These are phyloP conservation scores for Lojkania enalia DNA, from an alignment of 2,329 filamentous ascomycete genomes.

Conservation along the genomic window DNA sequence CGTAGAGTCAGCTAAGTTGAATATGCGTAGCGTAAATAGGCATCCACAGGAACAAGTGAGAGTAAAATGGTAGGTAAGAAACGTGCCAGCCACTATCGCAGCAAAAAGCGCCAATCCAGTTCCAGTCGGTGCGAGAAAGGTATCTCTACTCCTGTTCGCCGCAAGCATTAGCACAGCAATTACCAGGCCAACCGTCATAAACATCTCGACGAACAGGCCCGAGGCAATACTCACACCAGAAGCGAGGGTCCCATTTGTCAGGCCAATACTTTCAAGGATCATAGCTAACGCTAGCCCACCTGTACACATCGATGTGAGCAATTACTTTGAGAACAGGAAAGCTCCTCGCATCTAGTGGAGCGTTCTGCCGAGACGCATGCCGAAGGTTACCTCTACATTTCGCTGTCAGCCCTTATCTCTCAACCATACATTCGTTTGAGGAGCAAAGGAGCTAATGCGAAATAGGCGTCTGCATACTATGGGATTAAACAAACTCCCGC, in stretches of 20 bases:
- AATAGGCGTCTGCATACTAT: conserved; percentile 16
- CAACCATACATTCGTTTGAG: too few relatives aligned
- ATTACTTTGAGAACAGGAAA: conserved; percentile 25
- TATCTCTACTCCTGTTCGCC: conserved; percentile 35
- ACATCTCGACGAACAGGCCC: conserved; percentile 25
- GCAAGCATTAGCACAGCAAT: conserved; percentile 34
- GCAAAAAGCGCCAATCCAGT: conserved; percentile 29
- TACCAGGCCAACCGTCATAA: conserved; percentile 28
- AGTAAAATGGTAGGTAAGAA: too few relatives aligned
- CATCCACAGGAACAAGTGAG: too few relatives aligned
- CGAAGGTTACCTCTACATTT: conserved; percentile 25
- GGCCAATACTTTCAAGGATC: conserved; percentile 29
- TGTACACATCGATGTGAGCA: conserved; percentile 30
- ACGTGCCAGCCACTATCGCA: conserved; percentile 32
- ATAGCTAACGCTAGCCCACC: conserved; percentile 26
- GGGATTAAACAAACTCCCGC: conserved; percentile 23
- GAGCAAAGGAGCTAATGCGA: too few relatives aligned
- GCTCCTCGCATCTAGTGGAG: conserved; percentile 21
- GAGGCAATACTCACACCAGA: conserved; percentile 22
- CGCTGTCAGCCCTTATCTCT: conserved; percentile 6
- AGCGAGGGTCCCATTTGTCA: conserved; percentile 21
- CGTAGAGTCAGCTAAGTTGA: too few relatives aligned
- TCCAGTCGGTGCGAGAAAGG: conserved; percentile 26
- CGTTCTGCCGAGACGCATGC: conserved; percentile 25
- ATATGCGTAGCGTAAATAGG: too few relatives aligned